Base-by-base conservation (phyloP, 345 rosid species). In the Noccaea bulbosa region DNA sequence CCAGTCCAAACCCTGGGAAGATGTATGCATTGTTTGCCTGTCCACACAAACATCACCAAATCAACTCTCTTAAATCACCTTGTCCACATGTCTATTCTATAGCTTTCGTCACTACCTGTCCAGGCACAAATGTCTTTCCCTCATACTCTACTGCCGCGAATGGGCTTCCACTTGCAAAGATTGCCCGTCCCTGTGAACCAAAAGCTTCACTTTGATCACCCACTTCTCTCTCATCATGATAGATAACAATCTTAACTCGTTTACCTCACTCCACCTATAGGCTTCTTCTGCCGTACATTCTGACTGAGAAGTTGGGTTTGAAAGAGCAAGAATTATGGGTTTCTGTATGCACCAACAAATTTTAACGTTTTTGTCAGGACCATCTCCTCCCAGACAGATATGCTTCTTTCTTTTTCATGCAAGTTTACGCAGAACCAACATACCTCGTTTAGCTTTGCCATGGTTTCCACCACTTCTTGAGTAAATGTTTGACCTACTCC, bases 211-310 rank as follows among this genome's bases (percentile, higher is more conserved):
- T 39, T 68, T 58, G 45, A 51, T 43, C 16, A 20, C 56, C 41
- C n/a, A 38, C 52, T 38, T 61, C 32, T 45, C 53, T 58, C 39
- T 60, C 22, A 52, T 41, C 49, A 39, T 41, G 12, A 41, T 53
- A 55, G 11, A 34, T 65, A 12, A 45, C 22, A 65, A 48, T 51
- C 44, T 41, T 48, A n/a, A 34, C 41, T 60, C 9, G 0, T 45
- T 74, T 82, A 93, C 98, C 96, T 88, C 48, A 78, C 81, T 93
- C 97, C 98, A 91, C 1, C 71, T 84, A 68, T 90, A 93, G 34
- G 97, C 98, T 75, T 93, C 85, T 83, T 93, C 94, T 27, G 98
- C 98, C 7, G 98, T 93, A 70, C 97, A 91, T 81, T 93, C 97
- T 40, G 98, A 91, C 64, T 93, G 98, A 34, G 98, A 93, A 67